A percentile compares a stretch with the other conserved stretches of the same genome.
phyloP scores from a whole-genome alignment of 73 alveolate genomes.

The Uronychia binucleata region DNA sequence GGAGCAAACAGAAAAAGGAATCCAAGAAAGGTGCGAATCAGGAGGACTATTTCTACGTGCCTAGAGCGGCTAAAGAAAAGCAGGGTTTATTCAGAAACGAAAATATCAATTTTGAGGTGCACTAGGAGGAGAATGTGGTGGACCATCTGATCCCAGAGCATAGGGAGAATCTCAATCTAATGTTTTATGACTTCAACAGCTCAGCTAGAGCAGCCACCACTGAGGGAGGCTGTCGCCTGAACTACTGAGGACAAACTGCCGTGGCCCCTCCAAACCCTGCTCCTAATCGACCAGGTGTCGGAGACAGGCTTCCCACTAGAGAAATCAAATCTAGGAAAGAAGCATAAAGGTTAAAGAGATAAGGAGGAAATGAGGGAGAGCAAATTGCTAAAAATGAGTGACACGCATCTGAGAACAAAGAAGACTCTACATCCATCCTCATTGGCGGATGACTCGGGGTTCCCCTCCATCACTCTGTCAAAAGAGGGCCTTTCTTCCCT shows the following conservation, averaged over 20 bases:
- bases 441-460: no score
- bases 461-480: no score
- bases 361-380: neutral
- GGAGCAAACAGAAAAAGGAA: neutral
- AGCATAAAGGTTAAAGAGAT: neutral
- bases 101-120: neutral
- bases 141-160: neutral
- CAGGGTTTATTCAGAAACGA: neutral
- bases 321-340: neutral
- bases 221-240: neutral
- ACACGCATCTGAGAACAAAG: neutral
- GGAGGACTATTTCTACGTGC: neutral
- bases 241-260: neutral
- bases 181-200: constrained; percentile 6
- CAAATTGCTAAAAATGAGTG: neutral
- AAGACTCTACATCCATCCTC: no score
- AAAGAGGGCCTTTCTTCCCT: no score
- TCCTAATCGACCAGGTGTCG: neutral
- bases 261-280: neutral
- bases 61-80: neutral
- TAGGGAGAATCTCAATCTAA: neutral
- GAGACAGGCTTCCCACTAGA: constrained; percentile 12
- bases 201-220: neutral
- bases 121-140: neutral
- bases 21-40: no score